Conservation (phyloP, 2,329 filamentous ascomycete species). For the Xylariaceae sp. region DNA sequence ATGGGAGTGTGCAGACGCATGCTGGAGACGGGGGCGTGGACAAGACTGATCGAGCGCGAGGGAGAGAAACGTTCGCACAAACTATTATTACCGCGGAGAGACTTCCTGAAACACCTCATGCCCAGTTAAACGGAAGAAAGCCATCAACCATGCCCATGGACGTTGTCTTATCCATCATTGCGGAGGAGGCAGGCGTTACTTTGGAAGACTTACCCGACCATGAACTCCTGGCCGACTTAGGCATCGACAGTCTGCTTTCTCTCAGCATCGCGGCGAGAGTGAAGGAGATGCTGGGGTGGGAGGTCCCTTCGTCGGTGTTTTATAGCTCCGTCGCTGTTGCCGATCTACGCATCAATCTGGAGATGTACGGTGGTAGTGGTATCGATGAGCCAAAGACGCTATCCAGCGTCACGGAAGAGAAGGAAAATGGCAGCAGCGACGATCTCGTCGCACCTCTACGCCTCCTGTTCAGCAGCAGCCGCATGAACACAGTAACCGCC, state of each 20-base stretch:
- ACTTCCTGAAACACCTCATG: too few relatives aligned
- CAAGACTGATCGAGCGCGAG: too few relatives aligned
- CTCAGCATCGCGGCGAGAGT: slow-evolving; percentile 7
- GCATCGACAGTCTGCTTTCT: slow-evolving; percentile 6
- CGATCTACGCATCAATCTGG: neutral
- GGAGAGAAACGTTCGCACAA: too few relatives aligned
- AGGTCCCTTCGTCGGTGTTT: slow-evolving; percentile 5
- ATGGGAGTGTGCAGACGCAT: too few relatives aligned
- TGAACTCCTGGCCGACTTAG: slow-evolving; percentile 3
- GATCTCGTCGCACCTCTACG: too few relatives aligned
- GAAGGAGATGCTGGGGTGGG: neutral
- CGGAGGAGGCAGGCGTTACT: slow-evolving; percentile 7
- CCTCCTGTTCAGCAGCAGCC: too few relatives aligned
- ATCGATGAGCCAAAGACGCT: too few relatives aligned
- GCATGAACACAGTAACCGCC: neutral
- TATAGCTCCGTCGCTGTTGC: slow-evolving; percentile 1
- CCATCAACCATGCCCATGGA: neutral
- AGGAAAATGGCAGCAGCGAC: too few relatives aligned
- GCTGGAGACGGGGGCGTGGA: too few relatives aligned
- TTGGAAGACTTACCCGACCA: slow-evolving; percentile 4
- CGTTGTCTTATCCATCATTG: slow-evolving; percentile 4
- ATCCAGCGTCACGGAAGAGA: too few relatives aligned
- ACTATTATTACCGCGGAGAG: too few relatives aligned
- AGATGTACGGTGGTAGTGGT: too few relatives aligned
- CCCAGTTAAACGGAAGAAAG: neutral